Evolutionary conservation across 441 rosid species (phyloP).

Genomic region (Flueggea neowawraea): DNA sequence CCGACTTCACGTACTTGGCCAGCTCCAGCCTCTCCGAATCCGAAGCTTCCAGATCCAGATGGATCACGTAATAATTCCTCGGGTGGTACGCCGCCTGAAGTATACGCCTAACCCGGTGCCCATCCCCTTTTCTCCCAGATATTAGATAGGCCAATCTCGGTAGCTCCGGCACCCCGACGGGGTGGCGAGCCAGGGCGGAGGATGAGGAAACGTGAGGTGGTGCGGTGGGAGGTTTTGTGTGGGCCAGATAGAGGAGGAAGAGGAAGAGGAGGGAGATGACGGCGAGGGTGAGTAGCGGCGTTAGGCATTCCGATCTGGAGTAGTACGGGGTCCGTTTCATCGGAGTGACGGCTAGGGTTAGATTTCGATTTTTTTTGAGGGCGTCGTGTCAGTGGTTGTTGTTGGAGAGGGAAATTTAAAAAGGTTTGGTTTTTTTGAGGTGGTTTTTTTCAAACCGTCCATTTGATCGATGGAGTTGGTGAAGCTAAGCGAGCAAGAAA

Average conservation of each 20-base stretch:
- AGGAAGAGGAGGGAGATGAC: slow-evolving; percentile 30
- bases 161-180: slow-evolving; percentile 15
- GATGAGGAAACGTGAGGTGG: neutral
- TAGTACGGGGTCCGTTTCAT: slow-evolving; percentile 52
- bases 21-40: slow-evolving; percentile 70
- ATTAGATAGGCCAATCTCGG: slow-evolving; percentile 75
- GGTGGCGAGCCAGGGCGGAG: slow-evolving; percentile 9
- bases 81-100: slow-evolving; percentile 76
- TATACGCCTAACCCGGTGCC: slow-evolving; percentile 48
- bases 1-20: slow-evolving; percentile 71
- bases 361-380: neutral
- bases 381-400: too few species aligned
- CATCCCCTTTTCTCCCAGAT: slow-evolving; percentile 74
- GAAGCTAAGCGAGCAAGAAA: too few species aligned
- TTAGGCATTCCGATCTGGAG: slow-evolving; percentile 36
- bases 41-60: slow-evolving; percentile 77
- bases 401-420: too few species aligned
- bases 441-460: too few species aligned
- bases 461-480: too few species aligned
- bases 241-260: slow-evolving; percentile 30
- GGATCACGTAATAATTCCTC: slow-evolving; percentile 68
- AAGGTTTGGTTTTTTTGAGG: too few species aligned
- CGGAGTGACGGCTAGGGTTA: neutral
- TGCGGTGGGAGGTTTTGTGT: slow-evolving; percentile 16
- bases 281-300: slow-evolving; percentile 23